Evolutionary conservation across 164 flowering plant genomes (phyloP).

Genomic region (Magnolia kwangsiensis): DNA sequence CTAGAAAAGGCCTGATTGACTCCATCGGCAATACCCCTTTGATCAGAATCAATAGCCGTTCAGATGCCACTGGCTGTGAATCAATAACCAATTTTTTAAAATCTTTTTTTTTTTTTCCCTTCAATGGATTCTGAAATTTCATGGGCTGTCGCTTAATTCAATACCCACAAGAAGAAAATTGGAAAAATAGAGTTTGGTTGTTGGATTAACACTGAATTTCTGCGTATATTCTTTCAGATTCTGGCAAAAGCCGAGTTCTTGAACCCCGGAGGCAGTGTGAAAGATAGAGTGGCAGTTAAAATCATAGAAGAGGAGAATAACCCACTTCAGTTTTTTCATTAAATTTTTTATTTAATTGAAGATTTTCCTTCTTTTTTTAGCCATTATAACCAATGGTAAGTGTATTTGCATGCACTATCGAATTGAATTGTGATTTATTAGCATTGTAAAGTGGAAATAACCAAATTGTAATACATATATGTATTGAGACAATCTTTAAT

Average conservation of each 20-base stretch:
- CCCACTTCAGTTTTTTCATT: background rate
- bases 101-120: background rate
- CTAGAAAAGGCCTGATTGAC: conserved; percentile 54
- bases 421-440: no score
- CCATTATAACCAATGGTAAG: no score
- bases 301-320: conserved; percentile 52
- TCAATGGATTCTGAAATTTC: conserved; percentile 6
- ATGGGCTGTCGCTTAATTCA: conserved; percentile 1
- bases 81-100: no score
- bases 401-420: background rate
- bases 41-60: conserved; percentile 90
- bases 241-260: conserved; percentile 90
- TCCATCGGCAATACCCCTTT: conserved; percentile 97
- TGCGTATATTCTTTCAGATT: conserved; percentile 44
- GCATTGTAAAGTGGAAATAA: no score
- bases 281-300: conserved; percentile 93
- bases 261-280: conserved; percentile 98
- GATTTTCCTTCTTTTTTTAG: background rate
- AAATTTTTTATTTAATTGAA: background rate
- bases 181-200: background rate
- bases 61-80: conserved; percentile 94
- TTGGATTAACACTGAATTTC: background rate
- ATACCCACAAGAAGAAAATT: no score
- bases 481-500: background rate
- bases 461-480: background rate